Percentiles rank a stretch among this genome's conserved stretches.
These are phyloP conservation scores for Xanthoparmelia taractica DNA, from an alignment of 495 filamentous ascomycete species.

Conservation along the genomic window DNA sequence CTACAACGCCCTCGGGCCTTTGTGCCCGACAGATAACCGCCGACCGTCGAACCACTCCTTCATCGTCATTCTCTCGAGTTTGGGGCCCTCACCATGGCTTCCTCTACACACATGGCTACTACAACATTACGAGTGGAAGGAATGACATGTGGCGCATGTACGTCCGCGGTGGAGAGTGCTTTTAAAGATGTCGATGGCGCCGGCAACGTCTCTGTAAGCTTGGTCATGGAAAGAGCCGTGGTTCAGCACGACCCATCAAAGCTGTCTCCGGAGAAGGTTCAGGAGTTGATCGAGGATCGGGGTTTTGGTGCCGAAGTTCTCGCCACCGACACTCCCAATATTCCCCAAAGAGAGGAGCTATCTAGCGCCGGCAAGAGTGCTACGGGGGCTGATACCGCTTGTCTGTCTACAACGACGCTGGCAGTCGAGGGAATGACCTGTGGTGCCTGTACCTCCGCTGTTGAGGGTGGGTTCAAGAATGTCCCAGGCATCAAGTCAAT, in stretches of 20 bases:
- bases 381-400: slow-evolving; percentile 27
- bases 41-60: neutral
- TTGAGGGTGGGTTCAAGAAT: slow-evolving; percentile 70
- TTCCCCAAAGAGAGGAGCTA: slow-evolving; percentile 28
- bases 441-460: slow-evolving; percentile 84
- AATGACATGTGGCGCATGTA: slow-evolving; percentile 94
- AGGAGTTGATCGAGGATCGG: slow-evolving; percentile 83
- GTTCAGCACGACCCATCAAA: slow-evolving; percentile 76
- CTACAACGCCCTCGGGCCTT: neutral
- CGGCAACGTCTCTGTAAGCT: slow-evolving; percentile 75
- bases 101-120: slow-evolving; percentile 64
- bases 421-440: slow-evolving; percentile 97
- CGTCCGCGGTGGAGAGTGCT: slow-evolving; percentile 74
- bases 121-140: slow-evolving; percentile 82
- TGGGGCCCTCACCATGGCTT: slow-evolving; percentile 19
- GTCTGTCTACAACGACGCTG: slow-evolving; percentile 64
- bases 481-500: slow-evolving; percentile 72
- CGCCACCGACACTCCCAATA: slow-evolving; percentile 61
- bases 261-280: slow-evolving; percentile 63
- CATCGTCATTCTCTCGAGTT: neutral
- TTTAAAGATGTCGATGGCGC: slow-evolving; percentile 75
- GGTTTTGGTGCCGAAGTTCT: slow-evolving; percentile 94
- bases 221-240: slow-evolving; percentile 88
- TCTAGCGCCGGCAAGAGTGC: slow-evolving; percentile 20
- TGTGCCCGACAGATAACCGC: neutral